Evolutionary conservation across 148 eudicot species (phyloP), one percentile per base, ranked within the genome.

Genomic region (Silene latifolia): DNA sequence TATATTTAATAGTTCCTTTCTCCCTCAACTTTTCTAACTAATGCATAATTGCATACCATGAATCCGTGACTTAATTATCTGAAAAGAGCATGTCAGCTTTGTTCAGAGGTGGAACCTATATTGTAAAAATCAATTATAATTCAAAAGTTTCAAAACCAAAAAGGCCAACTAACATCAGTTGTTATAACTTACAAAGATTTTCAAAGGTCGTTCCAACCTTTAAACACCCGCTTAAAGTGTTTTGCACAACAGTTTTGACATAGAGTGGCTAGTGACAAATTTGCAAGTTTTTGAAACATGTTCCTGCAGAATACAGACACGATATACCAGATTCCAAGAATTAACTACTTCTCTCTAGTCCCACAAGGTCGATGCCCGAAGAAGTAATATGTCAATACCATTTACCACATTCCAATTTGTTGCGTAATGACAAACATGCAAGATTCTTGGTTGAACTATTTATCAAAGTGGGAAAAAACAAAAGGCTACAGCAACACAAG

Each of bases 131-230:
- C 15, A 51, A 19, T 67, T 44, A 42, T 7, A 51, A 51, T 51
- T 51, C 9, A 39, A 14, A 35, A n/a, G n/a, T 65, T 32, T 32
- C 20, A 14, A 32, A 65, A 6, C 4, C 7, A 65, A 65, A 15
- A 65, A 65, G 48, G 23, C 71, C 23, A 66, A 66, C 53, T 67
- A 67, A 19, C 20, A n/a, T 67, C 46, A 65, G 71, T 11, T 10
- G 53, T 19, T 13, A 51, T 35, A 42, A n/a, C n/a, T n/a, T n/a
- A n/a, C n/a, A n/a, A 19, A 27, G 68, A 19, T 58, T 63, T 63
- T 29, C 42, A 63, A 5, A 29, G 32, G 42, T 17, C 13, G 65
- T 61, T 61, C 35, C 32, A 23, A 25, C 29, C 65, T 1, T 61
- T 24, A 24, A 61, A 61, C 14, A 61, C 29, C 7, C 13, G 65